Conservation (phyloP, 331 rosid species). For the Quercus lobata region DNA sequence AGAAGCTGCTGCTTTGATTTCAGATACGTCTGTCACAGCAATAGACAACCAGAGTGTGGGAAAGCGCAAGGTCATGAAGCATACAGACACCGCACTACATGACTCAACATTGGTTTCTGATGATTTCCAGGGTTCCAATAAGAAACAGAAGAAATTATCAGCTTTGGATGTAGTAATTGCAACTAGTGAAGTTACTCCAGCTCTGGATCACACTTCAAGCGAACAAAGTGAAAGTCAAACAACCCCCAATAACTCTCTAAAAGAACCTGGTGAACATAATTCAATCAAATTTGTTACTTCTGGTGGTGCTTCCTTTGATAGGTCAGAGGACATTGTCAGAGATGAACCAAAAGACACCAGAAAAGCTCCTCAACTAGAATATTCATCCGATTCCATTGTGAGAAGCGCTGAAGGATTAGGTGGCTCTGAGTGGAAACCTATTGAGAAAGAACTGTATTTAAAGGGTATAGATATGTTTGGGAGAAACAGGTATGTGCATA, state of each 20-base stretch:
- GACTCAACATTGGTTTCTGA: constrained; percentile 35
- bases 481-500: constrained; percentile 61
- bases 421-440: constrained; percentile 66
- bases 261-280: constrained; percentile 28
- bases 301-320: constrained; percentile 35
- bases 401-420: constrained; percentile 34
- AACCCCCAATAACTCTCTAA: constrained; percentile 19
- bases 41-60: constrained; percentile 22
- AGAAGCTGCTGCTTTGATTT: constrained; percentile 33
- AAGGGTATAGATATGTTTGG: constrained; percentile 97
- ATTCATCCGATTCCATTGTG: constrained; percentile 29
- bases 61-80: constrained; percentile 51
- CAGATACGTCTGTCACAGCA: constrained; percentile 32
- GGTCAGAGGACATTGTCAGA: constrained; percentile 27
- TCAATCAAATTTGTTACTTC: constrained; percentile 32
- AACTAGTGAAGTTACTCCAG: constrained; percentile 30
- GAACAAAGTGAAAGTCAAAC: constrained; percentile 30
- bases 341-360: constrained; percentile 33
- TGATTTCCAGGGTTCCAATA: constrained; percentile 38
- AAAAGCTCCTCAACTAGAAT: constrained; percentile 35
- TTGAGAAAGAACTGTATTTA: constrained; percentile 84
- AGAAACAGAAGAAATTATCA: constrained; percentile 62
- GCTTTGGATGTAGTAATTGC: constrained; percentile 38
- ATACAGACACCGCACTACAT: constrained; percentile 25
- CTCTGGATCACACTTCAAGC: constrained; percentile 30